Conservation (phyloP, 2,329 filamentous ascomycete genomes). For the Magnaporthales sp. region DNA sequence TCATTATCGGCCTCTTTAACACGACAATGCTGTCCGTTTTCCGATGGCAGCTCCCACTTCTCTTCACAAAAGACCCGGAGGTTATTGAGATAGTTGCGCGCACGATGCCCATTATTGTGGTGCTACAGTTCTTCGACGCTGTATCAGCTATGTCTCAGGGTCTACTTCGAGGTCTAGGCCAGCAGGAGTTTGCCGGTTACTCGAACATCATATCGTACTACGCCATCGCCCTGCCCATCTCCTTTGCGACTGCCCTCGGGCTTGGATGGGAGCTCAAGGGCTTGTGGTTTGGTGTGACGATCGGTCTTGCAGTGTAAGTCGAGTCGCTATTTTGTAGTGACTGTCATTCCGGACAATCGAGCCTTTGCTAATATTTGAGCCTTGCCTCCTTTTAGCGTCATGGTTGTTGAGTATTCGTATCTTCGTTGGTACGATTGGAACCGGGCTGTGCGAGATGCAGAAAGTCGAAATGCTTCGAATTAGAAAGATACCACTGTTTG, state of each 20-base stretch:
- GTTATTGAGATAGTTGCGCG: constrained; percentile 60
- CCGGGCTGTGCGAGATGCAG: constrained; percentile 42
- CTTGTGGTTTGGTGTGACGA: constrained; percentile 69
- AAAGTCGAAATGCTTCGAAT: constrained; percentile 32
- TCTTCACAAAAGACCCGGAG: constrained; percentile 68
- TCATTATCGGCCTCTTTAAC: constrained; percentile 72
- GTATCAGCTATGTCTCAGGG: constrained; percentile 74
- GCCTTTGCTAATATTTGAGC: background rate
- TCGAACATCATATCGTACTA: constrained; percentile 86
- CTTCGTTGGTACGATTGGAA: constrained; percentile 45
- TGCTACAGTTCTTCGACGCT: constrained; percentile 86
- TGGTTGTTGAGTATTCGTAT: constrained; percentile 44
- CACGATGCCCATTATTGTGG: constrained; percentile 71
- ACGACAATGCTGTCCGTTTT: constrained; percentile 59
- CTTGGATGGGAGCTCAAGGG: constrained; percentile 70
- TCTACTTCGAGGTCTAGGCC: constrained; percentile 75
- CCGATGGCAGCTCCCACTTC: constrained; percentile 62
- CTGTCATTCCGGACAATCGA: background rate
- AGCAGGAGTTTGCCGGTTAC: constrained; percentile 84
- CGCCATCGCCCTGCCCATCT: constrained; percentile 73
- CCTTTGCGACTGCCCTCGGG: constrained; percentile 69
- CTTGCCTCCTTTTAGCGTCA: constrained; percentile 29
- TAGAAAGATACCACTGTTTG: constrained; percentile 8
- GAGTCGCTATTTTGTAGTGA: background rate
- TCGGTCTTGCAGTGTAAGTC: constrained; percentile 57